Evolutionary conservation across 805 yeast genomes (phyloP).

Genomic region (Peterozyma toletana): DNA sequence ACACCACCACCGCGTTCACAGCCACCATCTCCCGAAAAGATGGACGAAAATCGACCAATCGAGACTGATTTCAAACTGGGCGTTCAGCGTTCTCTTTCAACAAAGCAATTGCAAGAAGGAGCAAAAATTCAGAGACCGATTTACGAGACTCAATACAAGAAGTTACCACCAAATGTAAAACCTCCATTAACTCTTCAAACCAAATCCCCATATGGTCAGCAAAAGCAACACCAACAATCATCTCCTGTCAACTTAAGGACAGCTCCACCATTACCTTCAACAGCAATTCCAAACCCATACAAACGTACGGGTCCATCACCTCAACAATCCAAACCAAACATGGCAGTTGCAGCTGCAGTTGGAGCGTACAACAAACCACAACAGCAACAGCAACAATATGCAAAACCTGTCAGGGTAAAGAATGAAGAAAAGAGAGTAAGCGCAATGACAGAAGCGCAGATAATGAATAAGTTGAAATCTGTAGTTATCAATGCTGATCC

Average conservation of each 20-base stretch:
- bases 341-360: constrained; percentile 28
- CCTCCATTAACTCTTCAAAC: constrained; percentile 10
- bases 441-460: constrained; percentile 78
- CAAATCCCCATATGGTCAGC: constrained; percentile 3
- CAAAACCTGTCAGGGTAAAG: constrained; percentile 13
- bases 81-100: constrained; percentile 5
- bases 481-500: constrained; percentile 87
- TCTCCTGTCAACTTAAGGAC: constrained; percentile 18
- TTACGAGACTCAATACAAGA: constrained; percentile 8
- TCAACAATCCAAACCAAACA: constrained; percentile 13
- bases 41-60: no score
- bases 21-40: not conserved
- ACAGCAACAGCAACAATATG: not conserved
- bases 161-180: constrained; percentile 1
- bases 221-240: constrained; percentile 19
- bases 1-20: not conserved
- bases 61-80: not conserved
- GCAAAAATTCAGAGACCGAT: constrained; percentile 7
- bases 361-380: constrained; percentile 20
- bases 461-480: constrained; percentile 70
- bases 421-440: constrained; percentile 45
- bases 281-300: constrained; percentile 1
- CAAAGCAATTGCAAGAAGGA: constrained; percentile 7
- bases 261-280: constrained; percentile 8
- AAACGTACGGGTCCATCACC: constrained; percentile 10